Evolutionary conservation across 2,329 filamentous ascomycete species (phyloP).

Genomic region (Alternaria atra): DNA sequence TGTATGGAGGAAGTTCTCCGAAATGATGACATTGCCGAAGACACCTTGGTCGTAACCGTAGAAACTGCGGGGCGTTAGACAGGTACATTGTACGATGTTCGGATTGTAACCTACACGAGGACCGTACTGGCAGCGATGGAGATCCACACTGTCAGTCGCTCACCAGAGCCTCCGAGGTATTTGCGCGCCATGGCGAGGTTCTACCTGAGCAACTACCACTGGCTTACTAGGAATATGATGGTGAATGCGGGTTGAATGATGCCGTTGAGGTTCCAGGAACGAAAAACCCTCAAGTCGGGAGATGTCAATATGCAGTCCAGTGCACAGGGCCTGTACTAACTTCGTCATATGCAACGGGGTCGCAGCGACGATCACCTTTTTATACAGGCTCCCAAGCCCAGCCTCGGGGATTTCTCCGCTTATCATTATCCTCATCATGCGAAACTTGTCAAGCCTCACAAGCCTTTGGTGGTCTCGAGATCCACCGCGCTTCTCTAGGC

Average conservation of each 20-base stretch:
- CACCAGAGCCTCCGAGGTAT: slow-evolving; percentile 62
- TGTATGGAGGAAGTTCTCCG: slow-evolving; percentile 40
- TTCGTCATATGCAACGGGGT: slow-evolving; percentile 2
- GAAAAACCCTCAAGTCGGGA: background rate
- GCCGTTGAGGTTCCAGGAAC: background rate
- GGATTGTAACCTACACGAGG: slow-evolving; percentile 42
- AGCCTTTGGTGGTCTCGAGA: slow-evolving; percentile 8
- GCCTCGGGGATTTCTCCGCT: slow-evolving; percentile 17
- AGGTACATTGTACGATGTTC: background rate
- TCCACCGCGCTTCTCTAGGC: slow-evolving; percentile 10
- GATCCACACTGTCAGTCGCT: slow-evolving; percentile 63
- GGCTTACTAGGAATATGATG: background rate
- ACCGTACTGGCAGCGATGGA: slow-evolving; percentile 61
- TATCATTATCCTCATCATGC: slow-evolving; percentile 15
- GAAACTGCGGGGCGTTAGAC: slow-evolving; percentile 39
- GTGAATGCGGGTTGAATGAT: no score
- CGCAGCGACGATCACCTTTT: slow-evolving; percentile 13
- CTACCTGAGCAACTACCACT: background rate
- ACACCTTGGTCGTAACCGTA: slow-evolving; percentile 55
- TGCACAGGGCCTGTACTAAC: slow-evolving; percentile 13
- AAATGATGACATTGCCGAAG: slow-evolving; percentile 49
- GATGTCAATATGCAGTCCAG: background rate
- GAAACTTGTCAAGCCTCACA: slow-evolving; percentile 8
- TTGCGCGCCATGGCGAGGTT: slow-evolving; percentile 53
- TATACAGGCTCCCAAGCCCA: slow-evolving; percentile 14